Conservation (phyloP, 2,329 filamentous ascomycete species). For the Alternaria panax region DNA sequence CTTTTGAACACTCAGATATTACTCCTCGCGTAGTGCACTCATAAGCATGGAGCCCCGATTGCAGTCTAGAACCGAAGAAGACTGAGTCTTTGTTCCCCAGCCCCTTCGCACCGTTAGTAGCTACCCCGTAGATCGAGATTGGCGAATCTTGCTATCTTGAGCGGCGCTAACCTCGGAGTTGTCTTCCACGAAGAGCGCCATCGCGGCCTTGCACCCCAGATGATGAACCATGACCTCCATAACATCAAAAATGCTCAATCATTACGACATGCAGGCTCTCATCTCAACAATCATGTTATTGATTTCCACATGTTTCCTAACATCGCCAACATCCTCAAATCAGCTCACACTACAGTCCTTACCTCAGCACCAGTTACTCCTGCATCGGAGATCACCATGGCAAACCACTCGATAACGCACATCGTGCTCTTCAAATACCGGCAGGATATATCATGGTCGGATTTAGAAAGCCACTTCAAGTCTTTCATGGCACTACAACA, state of each 20-base stretch:
- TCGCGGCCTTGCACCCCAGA: background rate
- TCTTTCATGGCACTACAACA: conserved; percentile 38
- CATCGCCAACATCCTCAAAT: conserved; percentile 9
- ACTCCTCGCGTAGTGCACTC: conserved; percentile 48
- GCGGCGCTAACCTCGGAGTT: background rate
- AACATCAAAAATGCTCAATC: background rate
- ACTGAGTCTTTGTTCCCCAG: background rate
- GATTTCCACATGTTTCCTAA: conserved; percentile 5
- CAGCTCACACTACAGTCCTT: conserved; percentile 7
- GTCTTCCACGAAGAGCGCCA: background rate
- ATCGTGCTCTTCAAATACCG: conserved; percentile 49
- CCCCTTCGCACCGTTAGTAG: too few relatives aligned
- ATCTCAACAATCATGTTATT: background rate
- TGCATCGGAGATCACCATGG: conserved; percentile 8
- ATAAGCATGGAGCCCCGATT: conserved; percentile 65
- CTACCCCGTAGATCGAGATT: background rate
- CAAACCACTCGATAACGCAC: conserved; percentile 35
- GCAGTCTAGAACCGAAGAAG: background rate
- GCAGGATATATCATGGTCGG: conserved; percentile 39
- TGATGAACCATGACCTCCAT: background rate
- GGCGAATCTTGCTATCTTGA: background rate
- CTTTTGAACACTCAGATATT: conserved; percentile 11
- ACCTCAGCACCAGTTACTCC: background rate
- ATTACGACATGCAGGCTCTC: background rate
- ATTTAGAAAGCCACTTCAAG: conserved; percentile 43